Conservation (phyloP, 2,329 filamentous ascomycete genomes). For the Xylariaceae sp. region DNA sequence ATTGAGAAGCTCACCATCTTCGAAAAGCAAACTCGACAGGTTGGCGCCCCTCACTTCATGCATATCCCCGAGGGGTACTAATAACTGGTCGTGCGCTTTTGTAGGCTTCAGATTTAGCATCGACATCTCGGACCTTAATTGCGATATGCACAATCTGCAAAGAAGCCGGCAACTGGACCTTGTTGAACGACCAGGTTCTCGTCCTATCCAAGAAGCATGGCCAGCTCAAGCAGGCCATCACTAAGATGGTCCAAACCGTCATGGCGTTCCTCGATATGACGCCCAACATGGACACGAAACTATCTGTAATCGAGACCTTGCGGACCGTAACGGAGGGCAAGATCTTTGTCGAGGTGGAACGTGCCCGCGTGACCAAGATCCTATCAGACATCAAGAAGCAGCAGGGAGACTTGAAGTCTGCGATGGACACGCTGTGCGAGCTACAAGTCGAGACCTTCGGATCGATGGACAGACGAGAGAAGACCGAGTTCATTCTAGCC, state of each 20-base stretch:
- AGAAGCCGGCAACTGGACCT: constrained; percentile 82
- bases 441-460: constrained; percentile 98
- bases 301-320: constrained; percentile 89
- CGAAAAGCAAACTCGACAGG: constrained; percentile 97
- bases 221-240: constrained; percentile 97
- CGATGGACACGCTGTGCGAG: constrained; percentile 91
- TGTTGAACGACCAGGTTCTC: constrained; percentile 94
- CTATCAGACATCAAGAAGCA: constrained; percentile 96
- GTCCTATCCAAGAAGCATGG: constrained; percentile 99
- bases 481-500: constrained; percentile 97
- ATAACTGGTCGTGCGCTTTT: constrained; percentile 16
- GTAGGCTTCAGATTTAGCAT: constrained; percentile 90
- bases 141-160: constrained; percentile 93
- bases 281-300: constrained; percentile 78
- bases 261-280: constrained; percentile 88
- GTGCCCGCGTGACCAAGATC: constrained; percentile 89
- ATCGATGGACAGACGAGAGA: constrained; percentile 93
- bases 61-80: constrained; percentile 20
- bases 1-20: constrained; percentile 88
- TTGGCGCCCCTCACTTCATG: constrained; percentile 35
- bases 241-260: constrained; percentile 96
- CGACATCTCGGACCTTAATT: constrained; percentile 82
- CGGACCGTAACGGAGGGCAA: constrained; percentile 97
- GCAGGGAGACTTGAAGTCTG: constrained; percentile 85
- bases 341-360: constrained; percentile 99